A percentile compares a stretch with the other conserved stretches of the same genome.
These are phyloP conservation scores for Sungouiella thailandica DNA, from an alignment of 805 yeast genomes.

Conservation along the genomic window DNA sequence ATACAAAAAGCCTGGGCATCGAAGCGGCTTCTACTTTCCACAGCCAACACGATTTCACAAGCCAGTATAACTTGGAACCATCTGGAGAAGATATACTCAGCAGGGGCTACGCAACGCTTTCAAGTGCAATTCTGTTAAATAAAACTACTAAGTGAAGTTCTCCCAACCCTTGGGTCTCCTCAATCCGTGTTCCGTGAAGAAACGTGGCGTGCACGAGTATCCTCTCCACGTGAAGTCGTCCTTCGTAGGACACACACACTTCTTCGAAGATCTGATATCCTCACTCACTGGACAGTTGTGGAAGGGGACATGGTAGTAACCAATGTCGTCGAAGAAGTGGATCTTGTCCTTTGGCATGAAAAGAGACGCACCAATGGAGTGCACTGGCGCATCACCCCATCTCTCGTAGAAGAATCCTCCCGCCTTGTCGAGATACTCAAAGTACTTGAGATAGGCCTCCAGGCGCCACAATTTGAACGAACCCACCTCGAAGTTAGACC, in stretches of 20 bases:
- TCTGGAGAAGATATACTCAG: too few species aligned
- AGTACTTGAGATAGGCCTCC: conserved; percentile 65
- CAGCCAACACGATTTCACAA: too few species aligned
- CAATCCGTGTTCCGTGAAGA: conserved; percentile 49
- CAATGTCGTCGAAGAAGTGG: conserved; percentile 79
- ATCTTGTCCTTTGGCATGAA: conserved; percentile 65
- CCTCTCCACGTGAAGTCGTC: conserved; percentile 75
- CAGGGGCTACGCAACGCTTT: too few species aligned
- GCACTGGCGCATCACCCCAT: conserved; percentile 96
- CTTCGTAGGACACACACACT: conserved; percentile 68
- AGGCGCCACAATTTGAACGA: conserved; percentile 70
- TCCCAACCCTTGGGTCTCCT: conserved; percentile 71
- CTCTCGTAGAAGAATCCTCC: conserved; percentile 94
- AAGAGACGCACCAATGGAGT: conserved; percentile 79
- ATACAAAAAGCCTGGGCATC: too few species aligned
- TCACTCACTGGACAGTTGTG: conserved; percentile 72
- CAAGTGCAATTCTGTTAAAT: too few species aligned
- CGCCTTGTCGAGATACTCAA: conserved; percentile 66
- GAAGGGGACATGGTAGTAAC: conserved; percentile 82
- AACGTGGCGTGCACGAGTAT: conserved; percentile 68
- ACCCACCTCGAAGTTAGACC: conserved; percentile 88
- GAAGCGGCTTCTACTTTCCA: too few species aligned
- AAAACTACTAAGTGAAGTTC: conserved; percentile 33
- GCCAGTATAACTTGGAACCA: too few species aligned
- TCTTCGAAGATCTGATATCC: conserved; percentile 49